Percentiles rank a stretch among this genome's conserved stretches.
phyloP scores from a whole-genome alignment of 306 rosid genomes.

The Corylus americana region DNA sequence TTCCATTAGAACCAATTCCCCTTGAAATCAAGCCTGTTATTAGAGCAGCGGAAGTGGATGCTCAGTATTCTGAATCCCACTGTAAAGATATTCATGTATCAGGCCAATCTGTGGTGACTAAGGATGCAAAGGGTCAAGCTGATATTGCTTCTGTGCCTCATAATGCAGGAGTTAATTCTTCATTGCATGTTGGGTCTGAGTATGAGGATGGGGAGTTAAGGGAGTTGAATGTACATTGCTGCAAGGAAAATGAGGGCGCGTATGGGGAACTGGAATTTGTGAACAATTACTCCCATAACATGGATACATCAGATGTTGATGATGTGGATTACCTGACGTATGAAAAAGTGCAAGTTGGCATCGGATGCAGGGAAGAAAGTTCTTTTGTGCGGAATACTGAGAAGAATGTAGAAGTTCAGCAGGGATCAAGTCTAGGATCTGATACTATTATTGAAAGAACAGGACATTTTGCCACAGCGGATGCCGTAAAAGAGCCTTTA shows the following conservation, averaged over 20 bases:
- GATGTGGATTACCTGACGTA: conserved; percentile 17
- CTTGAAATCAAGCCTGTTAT: conserved; percentile 12
- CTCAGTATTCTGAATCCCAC: not conserved
- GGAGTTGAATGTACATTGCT: conserved; percentile 31
- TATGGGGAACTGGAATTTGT: conserved; percentile 32
- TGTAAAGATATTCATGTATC: conserved; percentile 15
- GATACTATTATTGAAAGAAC: conserved; percentile 13
- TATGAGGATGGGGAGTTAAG: conserved; percentile 50
- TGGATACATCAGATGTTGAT: conserved; percentile 28
- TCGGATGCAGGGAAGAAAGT: conserved; percentile 26
- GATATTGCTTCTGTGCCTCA: conserved; percentile 9
- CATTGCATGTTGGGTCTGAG: not conserved
- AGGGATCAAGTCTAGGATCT: conserved; percentile 21
- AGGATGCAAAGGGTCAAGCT: conserved; percentile 13
- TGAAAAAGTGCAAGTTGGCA: conserved; percentile 16
- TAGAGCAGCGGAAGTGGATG: conserved; percentile 6
- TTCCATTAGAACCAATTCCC: not conserved
- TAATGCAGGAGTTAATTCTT: not conserved
- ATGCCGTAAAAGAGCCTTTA: conserved; percentile 25
- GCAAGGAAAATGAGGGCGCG: conserved; percentile 31
- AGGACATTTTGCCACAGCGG: conserved; percentile 10
- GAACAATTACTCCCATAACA: conserved; percentile 35
- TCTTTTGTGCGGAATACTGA: not conserved
- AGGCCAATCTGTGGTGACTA: conserved; percentile 11
- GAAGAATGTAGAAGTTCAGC: conserved; percentile 18